Evolutionary conservation across 1,284 basidiomycete species (phyloP).

Genomic region (Coniferiporia sulphurascens): DNA sequence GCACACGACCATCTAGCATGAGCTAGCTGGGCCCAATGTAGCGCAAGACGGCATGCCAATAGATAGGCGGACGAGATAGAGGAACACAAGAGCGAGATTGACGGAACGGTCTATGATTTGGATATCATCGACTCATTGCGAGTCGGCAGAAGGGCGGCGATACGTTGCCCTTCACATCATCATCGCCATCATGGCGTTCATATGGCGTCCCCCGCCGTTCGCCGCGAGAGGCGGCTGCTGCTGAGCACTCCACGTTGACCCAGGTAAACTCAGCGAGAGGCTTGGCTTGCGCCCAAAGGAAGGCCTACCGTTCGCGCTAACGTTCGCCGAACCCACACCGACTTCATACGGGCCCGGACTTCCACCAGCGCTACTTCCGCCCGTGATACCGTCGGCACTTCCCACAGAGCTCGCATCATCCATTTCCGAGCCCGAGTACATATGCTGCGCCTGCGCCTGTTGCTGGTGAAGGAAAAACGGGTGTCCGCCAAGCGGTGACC

Average conservation of each 20-base stretch:
- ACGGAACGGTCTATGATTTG: not conserved
- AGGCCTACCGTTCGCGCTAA: not conserved
- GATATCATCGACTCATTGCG: not conserved
- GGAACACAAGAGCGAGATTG: not conserved
- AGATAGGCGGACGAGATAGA: no score
- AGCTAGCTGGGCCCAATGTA: no score
- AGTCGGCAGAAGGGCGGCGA: no score
- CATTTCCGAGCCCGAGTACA: slow-evolving; percentile 33
- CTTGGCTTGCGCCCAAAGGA: slow-evolving; percentile 14
- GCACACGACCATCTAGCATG: no score
- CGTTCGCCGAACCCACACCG: not conserved
- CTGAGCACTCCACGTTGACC: not conserved
- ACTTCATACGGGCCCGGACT: slow-evolving; percentile 12
- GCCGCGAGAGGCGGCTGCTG: not conserved
- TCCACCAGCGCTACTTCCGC: slow-evolving; percentile 4
- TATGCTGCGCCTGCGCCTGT: slow-evolving; percentile 19
- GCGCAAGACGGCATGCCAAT: no score
- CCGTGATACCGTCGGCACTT: slow-evolving; percentile 9
- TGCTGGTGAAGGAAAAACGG: slow-evolving; percentile 25
- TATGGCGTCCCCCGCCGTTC: slow-evolving; percentile 2
- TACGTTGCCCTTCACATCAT: slow-evolving; percentile 2
- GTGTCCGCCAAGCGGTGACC: slow-evolving; percentile 22
- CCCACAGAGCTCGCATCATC: slow-evolving; percentile 41
- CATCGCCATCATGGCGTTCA: slow-evolving; percentile 4
- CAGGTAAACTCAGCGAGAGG: slow-evolving; percentile 13